Evolutionary conservation across 257 asterid species (phyloP), one percentile per base, ranked within the genome.

Genomic region (Ajuga chamaepitys): DNA sequence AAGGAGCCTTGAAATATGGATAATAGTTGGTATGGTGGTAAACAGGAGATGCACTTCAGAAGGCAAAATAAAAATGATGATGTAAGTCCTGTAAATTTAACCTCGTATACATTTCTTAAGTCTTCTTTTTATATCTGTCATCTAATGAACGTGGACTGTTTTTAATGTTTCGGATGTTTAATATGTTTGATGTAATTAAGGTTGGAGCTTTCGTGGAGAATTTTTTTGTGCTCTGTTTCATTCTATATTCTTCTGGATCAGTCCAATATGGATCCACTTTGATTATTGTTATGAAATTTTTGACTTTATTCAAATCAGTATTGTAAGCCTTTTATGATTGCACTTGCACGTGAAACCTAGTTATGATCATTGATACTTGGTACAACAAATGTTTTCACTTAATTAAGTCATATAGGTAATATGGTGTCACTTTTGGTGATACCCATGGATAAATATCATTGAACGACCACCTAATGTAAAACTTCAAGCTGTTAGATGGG

Each of bases 31-130:
- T 83, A 75, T 69, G 74, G 66, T 72, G 82, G 86, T 48, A 83
- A 83, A 68, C 88, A 75, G 57, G 95, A 86, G 66, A 67, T 79
- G 88, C 85, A 76, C 61, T 67, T 66, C 57, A 80, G 82, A 80
- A 80, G 70, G 71, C 84, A 70, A 54, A 80, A 72, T 47, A 80
- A 64, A 75, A 61, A 48, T 24, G 75, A 75, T 21, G 91, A 83
- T 89, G 96, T 88, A 73, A 58, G 72, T 42, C 10, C 65, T 26
- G 62, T 66, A 14, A 18, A 55, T 26, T 64, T 40, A 9, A 34
- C 42, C 28, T 69, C 2, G 16, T 54, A 12, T 20, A n/a, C 30
- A 14, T 50, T 11, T 58, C 54, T 10, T 25, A 41, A 3, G 4
- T 30, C 13, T 32, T 45, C 73, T 21, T 74, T 37, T 13, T 28